Conservation (phyloP, 179 eudicot genomes). For the Silene coronaria region DNA sequence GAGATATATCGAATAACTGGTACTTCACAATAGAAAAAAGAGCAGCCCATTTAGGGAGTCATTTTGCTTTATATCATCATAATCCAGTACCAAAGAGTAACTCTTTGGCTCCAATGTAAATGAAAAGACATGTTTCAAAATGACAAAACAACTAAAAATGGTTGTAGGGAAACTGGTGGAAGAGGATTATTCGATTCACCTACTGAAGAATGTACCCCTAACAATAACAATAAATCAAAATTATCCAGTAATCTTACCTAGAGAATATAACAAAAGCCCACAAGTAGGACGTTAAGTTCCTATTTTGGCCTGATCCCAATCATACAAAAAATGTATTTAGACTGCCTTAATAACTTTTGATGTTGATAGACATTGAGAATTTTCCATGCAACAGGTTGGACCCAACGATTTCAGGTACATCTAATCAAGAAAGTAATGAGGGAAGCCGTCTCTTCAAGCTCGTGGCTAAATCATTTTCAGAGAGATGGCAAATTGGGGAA, state of each 20-base stretch:
- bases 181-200: neutral
- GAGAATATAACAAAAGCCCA: neutral
- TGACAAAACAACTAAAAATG: neutral
- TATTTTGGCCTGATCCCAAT: neutral
- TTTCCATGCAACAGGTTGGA: conserved; percentile 67
- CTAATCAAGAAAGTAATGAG: conserved; percentile 85
- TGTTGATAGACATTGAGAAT: conserved; percentile 12
- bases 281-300: neutral
- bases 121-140: neutral
- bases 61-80: too few relatives aligned
- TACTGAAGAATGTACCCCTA: neutral
- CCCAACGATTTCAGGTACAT: conserved; percentile 85
- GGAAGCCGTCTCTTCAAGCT: conserved; percentile 94
- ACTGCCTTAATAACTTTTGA: neutral
- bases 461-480: conserved; percentile 86
- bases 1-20: too few relatives aligned
- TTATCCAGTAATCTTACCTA: neutral
- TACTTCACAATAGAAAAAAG: too few relatives aligned
- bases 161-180: neutral
- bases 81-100: too few relatives aligned
- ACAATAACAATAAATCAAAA: conserved; percentile 1
- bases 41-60: too few relatives aligned
- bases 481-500: conserved; percentile 99
- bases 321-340: neutral
- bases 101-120: too few relatives aligned